These are phyloP conservation scores for Pichia sp. DNA, from an alignment of 1,139 yeast genomes.

Conservation along the genomic window DNA sequence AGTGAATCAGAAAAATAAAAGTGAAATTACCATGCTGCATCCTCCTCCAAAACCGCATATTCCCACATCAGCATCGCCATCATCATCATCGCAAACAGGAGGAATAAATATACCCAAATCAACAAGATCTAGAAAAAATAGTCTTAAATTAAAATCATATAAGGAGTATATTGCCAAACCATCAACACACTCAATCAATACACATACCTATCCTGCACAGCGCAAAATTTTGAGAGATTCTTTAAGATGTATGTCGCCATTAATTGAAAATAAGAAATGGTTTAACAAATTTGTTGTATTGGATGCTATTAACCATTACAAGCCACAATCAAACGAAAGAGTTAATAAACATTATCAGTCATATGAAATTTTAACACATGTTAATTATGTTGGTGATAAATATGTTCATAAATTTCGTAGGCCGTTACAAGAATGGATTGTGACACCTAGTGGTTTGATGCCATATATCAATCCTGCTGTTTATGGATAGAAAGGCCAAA, in stretches of 20 bases:
- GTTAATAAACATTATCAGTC: conserved; percentile 10
- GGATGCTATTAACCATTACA: conserved; percentile 14
- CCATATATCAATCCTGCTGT: conserved; percentile 15
- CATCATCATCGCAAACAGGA: not conserved
- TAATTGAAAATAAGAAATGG: conserved; percentile 29
- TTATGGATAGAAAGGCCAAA: not conserved
- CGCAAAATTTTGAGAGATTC: conserved; percentile 27
- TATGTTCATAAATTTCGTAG: conserved; percentile 17
- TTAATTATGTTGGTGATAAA: conserved; percentile 4
- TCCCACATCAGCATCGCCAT: not conserved
- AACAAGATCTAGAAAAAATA: not conserved
- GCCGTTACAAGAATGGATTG: conserved; percentile 29
- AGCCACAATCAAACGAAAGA: conserved; percentile 9
- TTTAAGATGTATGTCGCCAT: conserved; percentile 28
- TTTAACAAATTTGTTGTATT: conserved; percentile 25
- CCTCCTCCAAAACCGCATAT: not conserved
- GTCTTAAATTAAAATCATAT: conserved; percentile 7
- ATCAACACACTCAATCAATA: not conserved
- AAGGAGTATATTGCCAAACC: conserved; percentile 15
- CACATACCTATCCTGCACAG: conserved; percentile 18
- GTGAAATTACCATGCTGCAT: not conserved
- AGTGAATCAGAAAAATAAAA: not conserved
- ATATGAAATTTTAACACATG: conserved; percentile 8
- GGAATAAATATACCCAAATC: not conserved
- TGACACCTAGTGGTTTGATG: conserved; percentile 28